These are phyloP conservation scores for Tanacetum coccineum DNA, from an alignment of 129 eudicot genomes.

Conservation along the genomic window DNA sequence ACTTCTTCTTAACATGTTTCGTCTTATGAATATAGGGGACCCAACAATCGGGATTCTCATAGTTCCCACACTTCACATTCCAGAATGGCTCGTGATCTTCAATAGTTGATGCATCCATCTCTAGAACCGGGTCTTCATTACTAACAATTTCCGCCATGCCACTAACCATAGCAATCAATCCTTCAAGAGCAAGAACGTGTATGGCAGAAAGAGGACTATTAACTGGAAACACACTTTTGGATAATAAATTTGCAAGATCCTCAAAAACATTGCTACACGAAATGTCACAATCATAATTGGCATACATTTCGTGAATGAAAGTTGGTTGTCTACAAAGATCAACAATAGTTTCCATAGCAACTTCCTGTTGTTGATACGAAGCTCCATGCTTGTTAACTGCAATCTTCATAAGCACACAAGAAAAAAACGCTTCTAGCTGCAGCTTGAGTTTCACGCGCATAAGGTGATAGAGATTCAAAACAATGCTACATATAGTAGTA, in stretches of 20 bases:
- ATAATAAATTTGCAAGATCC: slow-evolving; percentile 67
- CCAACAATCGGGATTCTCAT: slow-evolving; percentile 52
- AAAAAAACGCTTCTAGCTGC: slow-evolving; percentile 74
- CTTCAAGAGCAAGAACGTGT: slow-evolving; percentile 72
- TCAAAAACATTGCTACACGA: slow-evolving; percentile 77
- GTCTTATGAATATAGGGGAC: slow-evolving; percentile 61
- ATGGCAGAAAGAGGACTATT: slow-evolving; percentile 67
- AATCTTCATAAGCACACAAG: slow-evolving; percentile 56
- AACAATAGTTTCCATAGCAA: slow-evolving; percentile 80
- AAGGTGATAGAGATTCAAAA: slow-evolving; percentile 67
- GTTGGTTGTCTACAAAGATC: slow-evolving; percentile 70
- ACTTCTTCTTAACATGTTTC: slow-evolving; percentile 57
- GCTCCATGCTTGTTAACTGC: slow-evolving; percentile 64
- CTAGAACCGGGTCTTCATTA: slow-evolving; percentile 40
- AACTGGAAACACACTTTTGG: slow-evolving; percentile 80
- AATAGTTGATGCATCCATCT: slow-evolving; percentile 25
- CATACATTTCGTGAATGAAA: slow-evolving; percentile 67
- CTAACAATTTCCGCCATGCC: slow-evolving; percentile 71
- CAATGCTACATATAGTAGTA: slow-evolving; percentile 75
- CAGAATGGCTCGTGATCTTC: slow-evolving; percentile 58
- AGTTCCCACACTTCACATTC: slow-evolving; percentile 50
- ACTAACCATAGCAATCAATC: slow-evolving; percentile 60
- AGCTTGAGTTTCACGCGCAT: slow-evolving; percentile 67
- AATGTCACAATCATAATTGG: slow-evolving; percentile 79
- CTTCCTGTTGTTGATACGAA: slow-evolving; percentile 79